A percentile compares a stretch with the other conserved stretches of the same genome.
These are phyloP conservation scores for Pisolithus thermaeus DNA, from an alignment of 1,284 basidiomycete species.

Conservation along the genomic window DNA sequence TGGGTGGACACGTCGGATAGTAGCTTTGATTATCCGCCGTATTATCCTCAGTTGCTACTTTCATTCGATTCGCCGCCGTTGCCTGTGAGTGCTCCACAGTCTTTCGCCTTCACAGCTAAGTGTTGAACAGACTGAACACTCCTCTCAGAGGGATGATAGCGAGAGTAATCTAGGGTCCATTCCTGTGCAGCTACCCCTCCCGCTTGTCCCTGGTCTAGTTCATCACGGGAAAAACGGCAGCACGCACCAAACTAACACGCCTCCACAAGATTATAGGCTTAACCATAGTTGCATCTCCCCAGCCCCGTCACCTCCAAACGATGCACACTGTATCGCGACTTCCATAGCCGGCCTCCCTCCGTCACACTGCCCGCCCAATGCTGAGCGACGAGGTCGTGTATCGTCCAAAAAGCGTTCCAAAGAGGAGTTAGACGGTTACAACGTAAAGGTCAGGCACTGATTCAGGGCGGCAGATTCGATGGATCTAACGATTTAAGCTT, in stretches of 20 bases:
- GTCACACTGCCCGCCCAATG: slow-evolving; percentile 11
- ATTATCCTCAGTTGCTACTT: slow-evolving; percentile 13
- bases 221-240: slow-evolving; percentile 19
- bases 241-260: slow-evolving; percentile 13
- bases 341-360: slow-evolving; percentile 17
- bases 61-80: slow-evolving; percentile 11
- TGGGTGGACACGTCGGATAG: slow-evolving; percentile 27
- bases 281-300: slow-evolving; percentile 31
- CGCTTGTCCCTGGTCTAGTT: slow-evolving; percentile 19
- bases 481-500: slow-evolving; percentile 18
- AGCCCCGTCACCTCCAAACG: slow-evolving; percentile 29
- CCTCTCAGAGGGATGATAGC: slow-evolving; percentile 15
- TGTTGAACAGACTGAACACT: slow-evolving; percentile 13
- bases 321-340: slow-evolving; percentile 15
- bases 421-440: slow-evolving; percentile 25
- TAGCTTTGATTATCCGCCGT: slow-evolving; percentile 17
- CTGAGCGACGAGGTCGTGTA: slow-evolving; percentile 16
- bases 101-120: slow-evolving; percentile 7
- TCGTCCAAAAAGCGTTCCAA: slow-evolving; percentile 32
- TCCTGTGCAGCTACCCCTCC: slow-evolving; percentile 13
- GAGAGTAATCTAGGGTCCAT: slow-evolving; percentile 12
- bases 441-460: slow-evolving; percentile 30
- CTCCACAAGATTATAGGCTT: slow-evolving; percentile 28
- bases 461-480: slow-evolving; percentile 25
- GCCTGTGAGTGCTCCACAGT: slow-evolving; percentile 15